Percentiles rank a stretch among this genome's conserved stretches.
Conservation (phyloP, 129 eudicot species). For the Heracleum sosnowskyi region DNA sequence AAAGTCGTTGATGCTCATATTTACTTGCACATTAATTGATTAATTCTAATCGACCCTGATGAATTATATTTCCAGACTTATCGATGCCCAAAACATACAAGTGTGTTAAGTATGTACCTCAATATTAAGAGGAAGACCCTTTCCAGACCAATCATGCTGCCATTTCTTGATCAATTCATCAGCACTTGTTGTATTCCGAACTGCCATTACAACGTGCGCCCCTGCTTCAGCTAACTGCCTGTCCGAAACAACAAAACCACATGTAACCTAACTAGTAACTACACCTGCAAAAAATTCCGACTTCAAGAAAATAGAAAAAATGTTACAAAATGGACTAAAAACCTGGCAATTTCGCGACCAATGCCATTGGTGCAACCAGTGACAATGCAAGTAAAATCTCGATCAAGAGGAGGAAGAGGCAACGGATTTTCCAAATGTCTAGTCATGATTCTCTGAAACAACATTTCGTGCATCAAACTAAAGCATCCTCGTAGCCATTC, state of each 20-base stretch:
- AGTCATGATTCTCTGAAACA: constrained; percentile 72
- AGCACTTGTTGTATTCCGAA: constrained; percentile 71
- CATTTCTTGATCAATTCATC: constrained; percentile 59
- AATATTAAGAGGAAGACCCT: constrained; percentile 73
- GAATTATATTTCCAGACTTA: not conserved
- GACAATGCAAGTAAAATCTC: constrained; percentile 63
- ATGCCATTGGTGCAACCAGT: constrained; percentile 91
- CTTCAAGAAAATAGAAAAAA: not conserved
- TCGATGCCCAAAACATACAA: not conserved
- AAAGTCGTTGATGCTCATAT: not conserved
- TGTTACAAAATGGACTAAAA: not conserved
- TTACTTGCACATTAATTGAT: not conserved
- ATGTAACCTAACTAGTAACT: not conserved
- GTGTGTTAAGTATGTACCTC: constrained; percentile 44
- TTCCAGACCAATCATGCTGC: constrained; percentile 87
- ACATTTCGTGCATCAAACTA: constrained; percentile 57
- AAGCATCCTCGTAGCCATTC: constrained; percentile 81
- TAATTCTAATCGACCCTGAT: not conserved
- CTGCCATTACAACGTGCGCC: constrained; percentile 93
- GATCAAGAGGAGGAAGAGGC: constrained; percentile 66
- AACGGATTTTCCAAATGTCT: constrained; percentile 63
- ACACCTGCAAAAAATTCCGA: not conserved
- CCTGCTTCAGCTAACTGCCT: constrained; percentile 95
- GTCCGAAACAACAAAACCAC: constrained; percentile 10
- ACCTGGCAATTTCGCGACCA: constrained; percentile 92